phyloP scores from a whole-genome alignment of 768 basidiomycete species.

The Lyophyllum semitale region DNA sequence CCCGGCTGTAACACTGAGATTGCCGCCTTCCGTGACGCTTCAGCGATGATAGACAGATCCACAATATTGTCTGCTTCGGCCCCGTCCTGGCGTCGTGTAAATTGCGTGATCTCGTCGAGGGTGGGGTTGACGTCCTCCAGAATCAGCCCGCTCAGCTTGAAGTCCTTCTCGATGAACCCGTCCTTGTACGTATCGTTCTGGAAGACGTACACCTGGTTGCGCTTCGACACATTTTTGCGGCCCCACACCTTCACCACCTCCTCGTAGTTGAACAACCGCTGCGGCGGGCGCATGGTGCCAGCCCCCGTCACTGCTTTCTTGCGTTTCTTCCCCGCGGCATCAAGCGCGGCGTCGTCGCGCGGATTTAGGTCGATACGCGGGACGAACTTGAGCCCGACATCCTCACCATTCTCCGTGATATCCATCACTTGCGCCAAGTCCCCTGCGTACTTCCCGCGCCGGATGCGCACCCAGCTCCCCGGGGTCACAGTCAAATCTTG shows the following conservation, averaged over 20 bases:
- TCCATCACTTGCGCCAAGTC: conserved; percentile 97
- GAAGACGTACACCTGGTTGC: conserved; percentile 80
- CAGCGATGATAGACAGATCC: conserved; percentile 89
- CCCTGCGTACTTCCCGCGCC: conserved; percentile 89
- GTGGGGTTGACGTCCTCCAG: conserved; percentile 93
- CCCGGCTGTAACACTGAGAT: conserved; percentile 95
- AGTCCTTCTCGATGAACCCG: conserved; percentile 96
- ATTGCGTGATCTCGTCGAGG: conserved; percentile 93
- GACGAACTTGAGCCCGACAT: conserved; percentile 89
- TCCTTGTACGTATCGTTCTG: conserved; percentile 92
- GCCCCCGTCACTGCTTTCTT: conserved; percentile 60
- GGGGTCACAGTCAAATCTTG: conserved; percentile 82
- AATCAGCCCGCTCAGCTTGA: conserved; percentile 76
- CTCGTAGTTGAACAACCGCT: conserved; percentile 91
- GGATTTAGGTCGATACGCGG: conserved; percentile 98
- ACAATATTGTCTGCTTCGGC: conserved; percentile 68
- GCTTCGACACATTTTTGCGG: conserved; percentile 71
- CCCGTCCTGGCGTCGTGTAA: conserved; percentile 76
- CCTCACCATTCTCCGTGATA: conserved; percentile 90
- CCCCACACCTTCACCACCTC: conserved; percentile 89
- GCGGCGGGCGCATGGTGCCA: conserved; percentile 79
- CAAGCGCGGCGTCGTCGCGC: conserved; percentile 67
- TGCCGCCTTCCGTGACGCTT: conserved; percentile 89
- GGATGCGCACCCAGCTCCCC: conserved; percentile 94
- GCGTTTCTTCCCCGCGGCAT: conserved; percentile 70